Conservation (phyloP, 345 rosid genomes). For the Eucalyptus curtisii region DNA sequence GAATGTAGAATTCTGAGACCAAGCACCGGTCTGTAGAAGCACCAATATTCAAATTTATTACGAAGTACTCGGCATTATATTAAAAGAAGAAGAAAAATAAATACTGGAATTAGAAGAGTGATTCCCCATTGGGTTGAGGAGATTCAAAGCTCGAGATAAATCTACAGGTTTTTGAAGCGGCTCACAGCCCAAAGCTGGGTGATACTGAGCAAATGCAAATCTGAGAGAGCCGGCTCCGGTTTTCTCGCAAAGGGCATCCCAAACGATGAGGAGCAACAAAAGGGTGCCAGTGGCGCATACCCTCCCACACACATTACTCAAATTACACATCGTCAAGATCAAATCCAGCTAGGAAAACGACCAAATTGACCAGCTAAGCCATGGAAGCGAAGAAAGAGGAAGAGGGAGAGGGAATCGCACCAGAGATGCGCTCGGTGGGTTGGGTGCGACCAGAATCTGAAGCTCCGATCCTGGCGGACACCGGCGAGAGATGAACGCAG, state of each 20-base stretch:
- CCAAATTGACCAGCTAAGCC: background rate
- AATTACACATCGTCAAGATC: background rate
- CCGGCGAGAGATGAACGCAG: constrained; percentile 13
- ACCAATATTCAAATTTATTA: background rate
- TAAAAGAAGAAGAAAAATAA: background rate
- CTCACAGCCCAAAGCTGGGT: background rate
- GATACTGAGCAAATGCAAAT: background rate
- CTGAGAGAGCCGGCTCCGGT: background rate
- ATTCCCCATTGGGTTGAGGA: background rate
- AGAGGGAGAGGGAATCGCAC: constrained; percentile 11
- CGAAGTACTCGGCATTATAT: background rate
- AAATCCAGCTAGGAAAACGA: background rate
- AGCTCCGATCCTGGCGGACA: constrained; percentile 19
- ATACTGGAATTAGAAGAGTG: background rate
- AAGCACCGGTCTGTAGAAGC: background rate
- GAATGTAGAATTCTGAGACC: background rate
- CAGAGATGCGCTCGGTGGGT: constrained; percentile 90
- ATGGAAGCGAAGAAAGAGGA: background rate
- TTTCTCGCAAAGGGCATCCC: background rate
- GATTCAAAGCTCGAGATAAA: background rate
- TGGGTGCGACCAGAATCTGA: constrained; percentile 53
- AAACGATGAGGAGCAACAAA: background rate
- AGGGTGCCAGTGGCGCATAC: background rate
- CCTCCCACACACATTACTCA: background rate
- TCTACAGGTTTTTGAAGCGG: background rate